These are phyloP conservation scores for Exserohilum rostratum DNA, from an alignment of 2,329 filamentous ascomycete species.

Conservation along the genomic window DNA sequence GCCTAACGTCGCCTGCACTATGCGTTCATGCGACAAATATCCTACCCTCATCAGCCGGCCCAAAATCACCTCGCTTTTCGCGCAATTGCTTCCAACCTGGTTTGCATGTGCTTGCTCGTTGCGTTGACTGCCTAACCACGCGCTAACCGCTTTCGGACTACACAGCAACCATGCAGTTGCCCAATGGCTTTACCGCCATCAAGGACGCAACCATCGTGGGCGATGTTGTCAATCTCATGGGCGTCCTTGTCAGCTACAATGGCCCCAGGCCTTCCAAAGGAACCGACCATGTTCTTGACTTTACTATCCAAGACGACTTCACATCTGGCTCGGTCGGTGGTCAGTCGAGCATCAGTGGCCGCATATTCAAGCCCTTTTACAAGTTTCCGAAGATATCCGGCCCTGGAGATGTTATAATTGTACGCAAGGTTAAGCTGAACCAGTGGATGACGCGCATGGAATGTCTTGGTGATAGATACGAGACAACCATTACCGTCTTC, in stretches of 20 bases:
- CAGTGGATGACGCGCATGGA: constrained; percentile 25
- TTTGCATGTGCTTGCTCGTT: not conserved
- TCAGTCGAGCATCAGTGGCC: constrained; percentile 27
- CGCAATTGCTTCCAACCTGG: not conserved
- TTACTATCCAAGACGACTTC: constrained; percentile 50
- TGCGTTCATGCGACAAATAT: not conserved
- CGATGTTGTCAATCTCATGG: constrained; percentile 65
- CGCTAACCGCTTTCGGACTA: constrained; percentile 25
- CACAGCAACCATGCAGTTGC: constrained; percentile 20
- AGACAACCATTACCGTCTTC: constrained; percentile 23
- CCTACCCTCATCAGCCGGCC: not conserved
- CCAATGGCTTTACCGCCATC: constrained; percentile 54
- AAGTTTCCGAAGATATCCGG: constrained; percentile 53
- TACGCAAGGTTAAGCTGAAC: constrained; percentile 51
- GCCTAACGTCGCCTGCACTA: not conserved
- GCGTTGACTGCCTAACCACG: constrained; percentile 1
- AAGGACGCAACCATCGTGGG: constrained; percentile 44
- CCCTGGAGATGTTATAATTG: constrained; percentile 68
- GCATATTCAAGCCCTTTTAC: constrained; percentile 30
- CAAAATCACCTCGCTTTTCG: not conserved
- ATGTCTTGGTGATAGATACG: not conserved
- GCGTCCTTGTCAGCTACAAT: constrained; percentile 72
- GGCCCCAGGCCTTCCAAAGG: constrained; percentile 58
- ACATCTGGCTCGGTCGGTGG: constrained; percentile 16
- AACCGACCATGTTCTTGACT: constrained; percentile 54